Percentiles rank a stretch among this genome's conserved stretches.
These are phyloP conservation scores for Alternaria postmessia DNA, from an alignment of 2,329 filamentous ascomycete genomes.

Conservation along the genomic window DNA sequence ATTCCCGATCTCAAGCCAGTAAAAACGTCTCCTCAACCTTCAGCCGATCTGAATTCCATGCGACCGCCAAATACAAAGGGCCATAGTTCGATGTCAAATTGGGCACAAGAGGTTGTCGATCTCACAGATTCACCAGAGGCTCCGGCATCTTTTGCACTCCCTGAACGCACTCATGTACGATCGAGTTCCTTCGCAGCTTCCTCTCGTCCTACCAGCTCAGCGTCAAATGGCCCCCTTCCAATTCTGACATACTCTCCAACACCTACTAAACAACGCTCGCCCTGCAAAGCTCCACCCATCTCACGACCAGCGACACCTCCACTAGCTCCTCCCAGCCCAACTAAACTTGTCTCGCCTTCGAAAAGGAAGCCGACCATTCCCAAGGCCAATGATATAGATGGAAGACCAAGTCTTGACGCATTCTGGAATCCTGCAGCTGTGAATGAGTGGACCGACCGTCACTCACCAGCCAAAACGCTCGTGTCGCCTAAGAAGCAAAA, in stretches of 20 bases:
- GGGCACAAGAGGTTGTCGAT: conserved; percentile 46
- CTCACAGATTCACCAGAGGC: conserved; percentile 40
- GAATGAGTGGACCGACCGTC: conserved; percentile 48
- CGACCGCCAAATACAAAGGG: conserved; percentile 36
- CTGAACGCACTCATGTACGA: conserved; percentile 28
- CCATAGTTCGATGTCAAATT: conserved; percentile 39
- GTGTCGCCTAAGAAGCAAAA: conserved; percentile 48
- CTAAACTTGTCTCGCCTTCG: conserved; percentile 49
- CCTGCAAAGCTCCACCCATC: conserved; percentile 43
- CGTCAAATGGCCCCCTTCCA: conserved; percentile 34
- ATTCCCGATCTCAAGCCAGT: conserved; percentile 12
- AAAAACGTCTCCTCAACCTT: neutral
- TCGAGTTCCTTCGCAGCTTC: conserved; percentile 36
- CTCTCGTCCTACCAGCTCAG: conserved; percentile 43
- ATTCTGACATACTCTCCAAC: conserved; percentile 48
- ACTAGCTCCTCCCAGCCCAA: conserved; percentile 34
- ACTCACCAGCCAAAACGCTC: conserved; percentile 47
- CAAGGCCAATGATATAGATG: conserved; percentile 33
- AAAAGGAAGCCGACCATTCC: conserved; percentile 46
- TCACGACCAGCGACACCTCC: conserved; percentile 45
- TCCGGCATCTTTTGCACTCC: conserved; percentile 28
- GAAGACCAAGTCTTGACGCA: conserved; percentile 48
- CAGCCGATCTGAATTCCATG: conserved; percentile 29
- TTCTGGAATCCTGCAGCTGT: conserved; percentile 50
- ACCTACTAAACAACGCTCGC: conserved; percentile 44